Percentiles rank a stretch among this genome's conserved stretches.
Evolutionary conservation across 805 yeast genomes (phyloP).

Genomic region (Ogataea thermomethanolica): DNA sequence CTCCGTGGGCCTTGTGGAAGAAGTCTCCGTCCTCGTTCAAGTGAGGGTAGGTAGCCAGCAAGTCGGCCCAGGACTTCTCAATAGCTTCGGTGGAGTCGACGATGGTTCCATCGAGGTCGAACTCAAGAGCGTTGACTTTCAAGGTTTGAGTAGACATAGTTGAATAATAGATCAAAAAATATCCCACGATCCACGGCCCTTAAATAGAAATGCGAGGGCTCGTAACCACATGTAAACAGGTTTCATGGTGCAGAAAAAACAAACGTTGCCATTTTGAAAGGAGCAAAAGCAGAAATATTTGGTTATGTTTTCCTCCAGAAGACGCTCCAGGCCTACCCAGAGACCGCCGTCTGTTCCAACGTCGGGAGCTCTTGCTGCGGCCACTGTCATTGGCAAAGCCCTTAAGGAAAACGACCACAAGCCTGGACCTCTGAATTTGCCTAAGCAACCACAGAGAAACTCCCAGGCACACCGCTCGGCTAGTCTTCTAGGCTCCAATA

Average conservation of each 20-base stretch:
- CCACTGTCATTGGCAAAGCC: constrained; percentile 52
- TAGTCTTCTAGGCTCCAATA: constrained; percentile 21
- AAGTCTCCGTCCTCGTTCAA: constrained; percentile 41
- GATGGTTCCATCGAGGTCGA: constrained; percentile 86
- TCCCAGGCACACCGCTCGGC: constrained; percentile 17
- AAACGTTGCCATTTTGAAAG: constrained; percentile 2
- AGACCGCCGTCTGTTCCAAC: constrained; percentile 30
- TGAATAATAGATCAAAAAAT: neutral
- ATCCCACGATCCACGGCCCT: neutral
- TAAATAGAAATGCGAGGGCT: constrained; percentile 1
- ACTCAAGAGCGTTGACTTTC: constrained; percentile 38
- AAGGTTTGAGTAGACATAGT: neutral
- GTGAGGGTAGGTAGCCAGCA: constrained; percentile 65
- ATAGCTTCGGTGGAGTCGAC: constrained; percentile 81
- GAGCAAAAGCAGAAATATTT: constrained; percentile 3
- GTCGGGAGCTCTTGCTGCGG: constrained; percentile 61
- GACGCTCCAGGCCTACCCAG: constrained; percentile 22
- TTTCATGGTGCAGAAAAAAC: constrained; percentile 9
- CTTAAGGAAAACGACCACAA: constrained; percentile 35
- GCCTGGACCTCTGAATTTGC: constrained; percentile 31
- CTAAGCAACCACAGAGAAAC: constrained; percentile 23
- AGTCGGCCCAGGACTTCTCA: constrained; percentile 76
- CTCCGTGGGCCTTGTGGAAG: constrained; percentile 74
- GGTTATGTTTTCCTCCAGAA: constrained; percentile 21
- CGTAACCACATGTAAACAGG: constrained; percentile 3